Percentiles rank a stretch among this genome's conserved stretches.
phyloP scores from a whole-genome alignment of 1,284 basidiomycete genomes.

The Ceratobasidium sp. region DNA sequence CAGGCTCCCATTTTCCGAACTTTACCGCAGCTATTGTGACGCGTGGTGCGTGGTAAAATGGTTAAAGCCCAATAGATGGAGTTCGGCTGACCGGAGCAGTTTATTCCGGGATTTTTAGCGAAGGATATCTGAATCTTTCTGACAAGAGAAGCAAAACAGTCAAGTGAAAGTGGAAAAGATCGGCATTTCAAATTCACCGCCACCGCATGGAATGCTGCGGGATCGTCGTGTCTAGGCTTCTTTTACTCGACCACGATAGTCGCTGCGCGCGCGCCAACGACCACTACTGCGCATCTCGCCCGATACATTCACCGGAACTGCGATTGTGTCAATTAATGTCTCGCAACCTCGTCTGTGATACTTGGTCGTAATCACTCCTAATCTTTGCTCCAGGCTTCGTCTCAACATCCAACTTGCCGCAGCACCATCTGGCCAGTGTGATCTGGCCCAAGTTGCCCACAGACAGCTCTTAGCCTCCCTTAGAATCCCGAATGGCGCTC shows the following conservation, averaged over 20 bases:
- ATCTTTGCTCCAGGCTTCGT: not conserved
- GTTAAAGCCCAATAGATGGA: not conserved
- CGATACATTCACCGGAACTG: conserved; percentile 16
- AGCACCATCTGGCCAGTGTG: not conserved
- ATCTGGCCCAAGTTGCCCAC: not conserved
- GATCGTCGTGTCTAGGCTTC: conserved; percentile 19
- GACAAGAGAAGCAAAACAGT: not conserved
- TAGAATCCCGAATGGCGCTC: not conserved
- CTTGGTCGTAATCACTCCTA: not conserved
- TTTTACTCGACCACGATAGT: conserved; percentile 6
- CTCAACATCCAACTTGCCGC: conserved; percentile 5
- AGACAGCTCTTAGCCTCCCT: not conserved
- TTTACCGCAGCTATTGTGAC: conserved; percentile 13
- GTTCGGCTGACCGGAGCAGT: conserved; percentile 11
- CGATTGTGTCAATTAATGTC: conserved; percentile 9
- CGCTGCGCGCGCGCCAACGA: conserved; percentile 6
- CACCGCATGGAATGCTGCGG: conserved; percentile 33
- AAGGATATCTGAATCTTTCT: not conserved
- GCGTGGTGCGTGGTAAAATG: not conserved
- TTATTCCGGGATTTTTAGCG: conserved; percentile 12
- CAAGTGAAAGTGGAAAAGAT: not conserved
- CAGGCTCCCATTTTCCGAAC: conserved; percentile 14
- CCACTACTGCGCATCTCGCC: conserved; percentile 18
- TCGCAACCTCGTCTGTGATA: not conserved
- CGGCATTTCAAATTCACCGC: conserved; percentile 25